phyloP scores from a whole-genome alignment of 2,329 filamentous ascomycete species.

The Talaromyces atroroseus region DNA sequence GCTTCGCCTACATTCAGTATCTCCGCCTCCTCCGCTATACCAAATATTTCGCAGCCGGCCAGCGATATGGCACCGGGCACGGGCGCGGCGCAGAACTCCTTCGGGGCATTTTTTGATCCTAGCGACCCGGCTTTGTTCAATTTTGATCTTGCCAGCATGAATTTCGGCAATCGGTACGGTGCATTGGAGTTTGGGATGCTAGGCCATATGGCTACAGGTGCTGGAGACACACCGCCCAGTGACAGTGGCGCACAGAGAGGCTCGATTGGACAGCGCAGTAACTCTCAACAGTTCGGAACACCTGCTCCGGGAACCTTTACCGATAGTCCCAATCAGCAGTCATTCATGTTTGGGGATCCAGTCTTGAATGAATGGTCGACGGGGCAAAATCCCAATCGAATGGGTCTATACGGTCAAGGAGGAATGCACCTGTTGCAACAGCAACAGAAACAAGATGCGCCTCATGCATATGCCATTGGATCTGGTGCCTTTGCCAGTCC shows the following conservation, averaged over 20 bases:
- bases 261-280: slow-evolving; percentile 39
- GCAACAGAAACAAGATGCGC: slow-evolving; percentile 35
- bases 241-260: slow-evolving; percentile 49
- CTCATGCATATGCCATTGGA: slow-evolving; percentile 58
- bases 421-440: slow-evolving; percentile 34
- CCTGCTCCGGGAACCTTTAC: slow-evolving; percentile 33
- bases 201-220: slow-evolving; percentile 89
- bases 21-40: slow-evolving; percentile 35
- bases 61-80: slow-evolving; percentile 47
- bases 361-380: slow-evolving; percentile 43
- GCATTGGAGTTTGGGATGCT: slow-evolving; percentile 95
- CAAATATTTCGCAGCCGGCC: slow-evolving; percentile 45
- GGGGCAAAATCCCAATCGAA: slow-evolving; percentile 23
- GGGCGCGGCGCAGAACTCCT: slow-evolving; percentile 35
- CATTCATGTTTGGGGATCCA: slow-evolving; percentile 43
- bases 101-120: slow-evolving; percentile 70
- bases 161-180: slow-evolving; percentile 94
- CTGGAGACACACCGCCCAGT: slow-evolving; percentile 69
- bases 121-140: slow-evolving; percentile 92
- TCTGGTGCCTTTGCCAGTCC: slow-evolving; percentile 52
- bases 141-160: slow-evolving; percentile 88
- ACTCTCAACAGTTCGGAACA: slow-evolving; percentile 36
- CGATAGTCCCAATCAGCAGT: slow-evolving; percentile 41
- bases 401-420: slow-evolving; percentile 34
- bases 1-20: slow-evolving; percentile 66